These are phyloP conservation scores for Stagonosporopsis chrysanthemi DNA, from an alignment of 2,329 filamentous ascomycete genomes.

Conservation along the genomic window DNA sequence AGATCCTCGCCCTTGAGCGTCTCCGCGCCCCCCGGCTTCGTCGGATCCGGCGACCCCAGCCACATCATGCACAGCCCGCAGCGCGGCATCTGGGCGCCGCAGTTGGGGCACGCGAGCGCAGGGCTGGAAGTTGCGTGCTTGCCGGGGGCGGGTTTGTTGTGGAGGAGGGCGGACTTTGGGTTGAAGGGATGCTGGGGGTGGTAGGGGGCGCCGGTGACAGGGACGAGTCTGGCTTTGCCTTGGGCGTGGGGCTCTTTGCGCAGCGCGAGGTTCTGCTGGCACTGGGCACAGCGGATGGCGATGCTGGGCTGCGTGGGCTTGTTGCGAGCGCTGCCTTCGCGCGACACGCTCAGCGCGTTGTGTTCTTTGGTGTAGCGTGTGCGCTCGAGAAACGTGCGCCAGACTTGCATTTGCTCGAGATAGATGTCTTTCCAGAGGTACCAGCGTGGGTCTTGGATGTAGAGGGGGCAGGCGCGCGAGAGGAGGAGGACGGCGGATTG, in stretches of 20 bases:
- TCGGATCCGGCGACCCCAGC: constrained; percentile 66
- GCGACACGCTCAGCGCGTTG: constrained; percentile 70
- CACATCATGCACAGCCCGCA: constrained; percentile 69
- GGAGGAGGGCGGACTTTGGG: constrained; percentile 5
- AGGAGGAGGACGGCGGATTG: constrained; percentile 81
- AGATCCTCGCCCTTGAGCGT: constrained; percentile 53
- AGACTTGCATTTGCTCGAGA: constrained; percentile 74
- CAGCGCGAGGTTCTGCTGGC: constrained; percentile 63
- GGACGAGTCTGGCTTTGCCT: constrained; percentile 30
- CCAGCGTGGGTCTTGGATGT: constrained; percentile 79
- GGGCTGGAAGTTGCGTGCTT: constrained; percentile 23
- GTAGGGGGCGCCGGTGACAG: constrained; percentile 20
- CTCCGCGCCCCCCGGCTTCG: constrained; percentile 49
- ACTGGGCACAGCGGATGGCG: constrained; percentile 78
- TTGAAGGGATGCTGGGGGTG: constrained; percentile 9
- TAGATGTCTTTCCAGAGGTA: constrained; percentile 79
- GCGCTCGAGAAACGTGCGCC: constrained; percentile 74
- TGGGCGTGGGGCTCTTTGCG: constrained; percentile 35
- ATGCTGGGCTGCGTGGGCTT: constrained; percentile 71
- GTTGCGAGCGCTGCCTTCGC: constrained; percentile 68
- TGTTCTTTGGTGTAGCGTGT: constrained; percentile 81
- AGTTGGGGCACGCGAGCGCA: constrained; percentile 67
- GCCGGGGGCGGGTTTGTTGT: constrained; percentile 17
- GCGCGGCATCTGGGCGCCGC: constrained; percentile 68
- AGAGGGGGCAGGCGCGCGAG: constrained; percentile 76